These are phyloP conservation scores for Panellus pusillus DNA, from an alignment of 768 basidiomycete genomes.

Conservation along the genomic window DNA sequence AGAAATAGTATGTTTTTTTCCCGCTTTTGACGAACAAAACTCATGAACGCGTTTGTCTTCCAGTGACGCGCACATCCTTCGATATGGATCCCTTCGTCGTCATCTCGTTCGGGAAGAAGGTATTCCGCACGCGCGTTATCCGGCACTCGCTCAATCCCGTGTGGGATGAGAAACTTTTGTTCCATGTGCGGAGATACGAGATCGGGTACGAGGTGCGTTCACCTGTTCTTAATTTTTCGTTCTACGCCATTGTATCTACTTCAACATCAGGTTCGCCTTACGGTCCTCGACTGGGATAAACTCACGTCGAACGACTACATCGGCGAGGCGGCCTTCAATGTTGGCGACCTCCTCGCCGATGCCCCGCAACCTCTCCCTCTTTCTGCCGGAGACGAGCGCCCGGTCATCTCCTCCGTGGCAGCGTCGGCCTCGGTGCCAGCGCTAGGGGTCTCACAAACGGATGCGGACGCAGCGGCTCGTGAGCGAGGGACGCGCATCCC, in stretches of 20 bases:
- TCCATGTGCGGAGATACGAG: conserved; percentile 91
- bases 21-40: background rate
- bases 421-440: conserved; percentile 8
- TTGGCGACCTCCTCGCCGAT: conserved; percentile 65
- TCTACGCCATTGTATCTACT: background rate
- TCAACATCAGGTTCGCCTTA: conserved; percentile 64
- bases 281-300: conserved; percentile 97
- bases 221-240: background rate
- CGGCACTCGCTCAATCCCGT: conserved; percentile 80
- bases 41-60: background rate
- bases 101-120: conserved; percentile 94
- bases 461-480: conserved; percentile 37
- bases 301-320: conserved; percentile 85
- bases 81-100: conserved; percentile 99
- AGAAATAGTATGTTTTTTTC: conserved; percentile 71
- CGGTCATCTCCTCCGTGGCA: conserved; percentile 24
- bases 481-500: conserved; percentile 35
- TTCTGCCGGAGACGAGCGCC: background rate
- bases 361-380: conserved; percentile 56
- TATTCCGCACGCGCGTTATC: conserved; percentile 89
- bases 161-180: conserved; percentile 95
- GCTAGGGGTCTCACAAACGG: background rate
- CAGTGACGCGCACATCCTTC: conserved; percentile 85
- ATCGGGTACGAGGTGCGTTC: conserved; percentile 42
- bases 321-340: conserved; percentile 72